These are phyloP conservation scores for Sphaerulina musiva DNA, from an alignment of 2,329 filamentous ascomycete species.

Conservation along the genomic window DNA sequence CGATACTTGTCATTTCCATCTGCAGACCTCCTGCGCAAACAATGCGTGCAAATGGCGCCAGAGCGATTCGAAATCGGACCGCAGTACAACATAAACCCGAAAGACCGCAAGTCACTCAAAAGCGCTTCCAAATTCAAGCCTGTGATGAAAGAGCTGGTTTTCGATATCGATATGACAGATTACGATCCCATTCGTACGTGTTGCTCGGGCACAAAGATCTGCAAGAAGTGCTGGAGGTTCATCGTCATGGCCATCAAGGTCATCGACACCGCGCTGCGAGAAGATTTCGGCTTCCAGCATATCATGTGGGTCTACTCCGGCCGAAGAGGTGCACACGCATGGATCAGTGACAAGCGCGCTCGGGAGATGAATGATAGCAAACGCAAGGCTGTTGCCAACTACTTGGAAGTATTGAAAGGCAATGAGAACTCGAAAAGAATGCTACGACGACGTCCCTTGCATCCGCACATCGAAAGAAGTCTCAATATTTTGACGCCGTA, in stretches of 20 bases:
- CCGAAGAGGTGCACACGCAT: constrained; percentile 91
- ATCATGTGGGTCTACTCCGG: constrained; percentile 99
- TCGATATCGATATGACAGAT: constrained; percentile 99
- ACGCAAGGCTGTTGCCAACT: constrained; percentile 76
- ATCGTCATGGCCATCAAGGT: constrained; percentile 98
- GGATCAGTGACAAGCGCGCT: constrained; percentile 89
- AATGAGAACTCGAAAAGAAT: constrained; percentile 77
- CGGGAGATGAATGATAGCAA: constrained; percentile 79
- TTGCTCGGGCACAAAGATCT: constrained; percentile 89
- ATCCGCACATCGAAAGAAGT: constrained; percentile 82
- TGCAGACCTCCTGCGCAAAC: constrained; percentile 73
- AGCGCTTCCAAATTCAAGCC: constrained; percentile 79
- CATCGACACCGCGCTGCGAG: constrained; percentile 74
- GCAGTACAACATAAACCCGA: constrained; percentile 90
- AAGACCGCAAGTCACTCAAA: constrained; percentile 80
- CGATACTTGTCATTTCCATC: constrained; percentile 78
- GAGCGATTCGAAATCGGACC: constrained; percentile 97
- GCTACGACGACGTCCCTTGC: constrained; percentile 76
- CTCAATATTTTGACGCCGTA: constrained; percentile 75
- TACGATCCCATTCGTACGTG: constrained; percentile 96
- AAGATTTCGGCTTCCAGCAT: constrained; percentile 95
- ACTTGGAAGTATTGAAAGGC: constrained; percentile 83
- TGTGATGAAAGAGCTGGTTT: constrained; percentile 87
- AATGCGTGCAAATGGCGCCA: constrained; percentile 79
- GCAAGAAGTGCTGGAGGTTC: constrained; percentile 89